Evolutionary conservation across 2,329 filamentous ascomycete species (phyloP), one percentile per base, ranked within the genome.

Genomic region (Sclerotinia glacialis): DNA sequence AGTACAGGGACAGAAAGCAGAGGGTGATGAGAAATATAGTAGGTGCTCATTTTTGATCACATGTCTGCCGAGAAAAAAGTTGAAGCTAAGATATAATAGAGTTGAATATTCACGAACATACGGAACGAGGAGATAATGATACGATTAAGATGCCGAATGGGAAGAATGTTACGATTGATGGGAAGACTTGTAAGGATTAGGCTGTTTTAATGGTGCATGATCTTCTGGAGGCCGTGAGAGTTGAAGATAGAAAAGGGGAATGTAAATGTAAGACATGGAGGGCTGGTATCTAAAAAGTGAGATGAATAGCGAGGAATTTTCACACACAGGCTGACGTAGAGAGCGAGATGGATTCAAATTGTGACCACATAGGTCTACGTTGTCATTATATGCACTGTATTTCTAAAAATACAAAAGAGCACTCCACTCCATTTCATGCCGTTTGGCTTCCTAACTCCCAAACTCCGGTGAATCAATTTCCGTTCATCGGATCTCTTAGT

Each of bases 61-160:
- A 21, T 49, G 3, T 31, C 9, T 52, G 28, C 1, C 11, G 26
- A 23, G n/a, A 55, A 23, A 7, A 31, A 54, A 58, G 6, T 49
- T 54, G n/a, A 34, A 26, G 50, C 34, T 69, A 55, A 69, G 42
- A n/a, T 6, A 26, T 42, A 16, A 64, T 53, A 97, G 93, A 90
- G 76, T 80, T 98, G 67, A 85, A 89, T 62, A 97, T 99, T 79
- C 95, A 98, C 77, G 85, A 96, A 69, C 82, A 96, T 71, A 99
- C 90, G 40, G 94, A 99, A 78, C 84, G 92, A 71, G 93, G 95
- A 64, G 91, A 98, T 79, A 99, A 99, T 76, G 93, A 97, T 73
- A 91, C 89, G 44, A 86, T 97, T 74, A 96, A 93, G 79, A 81
- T 86, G 75, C 76, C 77, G 34, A 75, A 76, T 69, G 75, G 74